Base-by-base conservation (phyloP, 805 yeast genomes). In the Blastobotrys americana region DNA sequence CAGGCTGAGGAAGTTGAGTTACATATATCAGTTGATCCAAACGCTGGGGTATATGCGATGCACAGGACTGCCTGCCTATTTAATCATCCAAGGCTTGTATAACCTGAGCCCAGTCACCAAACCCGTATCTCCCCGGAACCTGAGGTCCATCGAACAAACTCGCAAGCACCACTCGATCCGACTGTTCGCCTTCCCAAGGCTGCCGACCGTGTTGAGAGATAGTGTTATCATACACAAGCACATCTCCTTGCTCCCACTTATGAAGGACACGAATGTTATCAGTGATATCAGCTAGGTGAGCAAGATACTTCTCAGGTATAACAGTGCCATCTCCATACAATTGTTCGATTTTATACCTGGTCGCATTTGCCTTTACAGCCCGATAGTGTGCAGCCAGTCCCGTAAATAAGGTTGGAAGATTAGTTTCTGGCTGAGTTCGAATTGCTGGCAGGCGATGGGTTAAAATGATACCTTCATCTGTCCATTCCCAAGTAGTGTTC, bases 161-260 rank as follows among this genome's bases (percentile, higher is more conserved):
- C 13, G 47, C 47, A 18, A 22, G 39, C 13, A 44, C 47, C 9
- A 44, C 47, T 6, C 47, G 36, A 4, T 42, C 42, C 6, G n/a
- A 18, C 13, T 44, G 45, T 17, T 27, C 27, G 6, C 23, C 44
- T 3, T 34, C 33, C 47, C 47, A 42, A 27, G 47, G 39, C n/a
- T 28, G 25, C 15, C 47, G 16, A 10, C 47, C 47, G 16, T 42
- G 47, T 37, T 44, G 47, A 2, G 39, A 20, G 27, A 19, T 42
- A 21, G 37, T 13, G 45, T 44, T 44, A 17, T 44, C 47, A 28
- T 28, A 28, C 5, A 33, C 47, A 17, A 44, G 18, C 18, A 44
- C 28, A 17, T 44, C 47, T n/a, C 47, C 47, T 13, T 33, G 31
- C 21, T 45, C 34, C 47, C 47, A 44, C 16, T 44, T 44, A 22